A percentile compares a stretch with the other conserved stretches of the same genome.
Evolutionary conservation across 2,329 filamentous ascomycete species (phyloP).

Genomic region (Alternaria arbusti): DNA sequence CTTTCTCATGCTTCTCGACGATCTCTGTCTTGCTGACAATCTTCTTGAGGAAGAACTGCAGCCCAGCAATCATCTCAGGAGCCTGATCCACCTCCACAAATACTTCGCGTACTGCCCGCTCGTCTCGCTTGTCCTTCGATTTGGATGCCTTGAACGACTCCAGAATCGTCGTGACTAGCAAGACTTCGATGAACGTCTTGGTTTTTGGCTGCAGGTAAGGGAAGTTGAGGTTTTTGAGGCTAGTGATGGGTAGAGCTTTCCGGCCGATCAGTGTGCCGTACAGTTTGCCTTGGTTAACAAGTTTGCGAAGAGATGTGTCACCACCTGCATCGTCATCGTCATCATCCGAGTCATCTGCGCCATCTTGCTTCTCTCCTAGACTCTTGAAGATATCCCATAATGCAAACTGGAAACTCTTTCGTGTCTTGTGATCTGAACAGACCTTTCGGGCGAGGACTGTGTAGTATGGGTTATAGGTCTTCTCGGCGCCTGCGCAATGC

Average conservation of each 20-base stretch:
- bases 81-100: slow-evolving; percentile 70
- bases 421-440: slow-evolving; percentile 75
- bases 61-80: slow-evolving; percentile 71
- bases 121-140: slow-evolving; percentile 56
- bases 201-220: slow-evolving; percentile 78
- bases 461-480: slow-evolving; percentile 91
- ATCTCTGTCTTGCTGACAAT: slow-evolving; percentile 71
- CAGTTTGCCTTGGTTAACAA: slow-evolving; percentile 73
- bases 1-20: slow-evolving; percentile 57
- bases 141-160: slow-evolving; percentile 63
- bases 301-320: slow-evolving; percentile 60
- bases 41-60: slow-evolving; percentile 82
- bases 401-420: slow-evolving; percentile 85
- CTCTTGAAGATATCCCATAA: slow-evolving; percentile 85
- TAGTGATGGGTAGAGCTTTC: slow-evolving; percentile 63
- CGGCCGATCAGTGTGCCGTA: slow-evolving; percentile 68
- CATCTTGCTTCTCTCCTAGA: slow-evolving; percentile 79
- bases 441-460: slow-evolving; percentile 81
- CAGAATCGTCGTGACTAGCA: slow-evolving; percentile 78
- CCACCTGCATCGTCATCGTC: slow-evolving; percentile 60
- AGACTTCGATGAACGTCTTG: slow-evolving; percentile 77
- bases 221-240: slow-evolving; percentile 76
- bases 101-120: slow-evolving; percentile 67
- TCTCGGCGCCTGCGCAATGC: slow-evolving; percentile 83
- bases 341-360: slow-evolving; percentile 63